phyloP scores from a whole-genome alignment of 768 basidiomycete species.

The Mycena indigotica region DNA sequence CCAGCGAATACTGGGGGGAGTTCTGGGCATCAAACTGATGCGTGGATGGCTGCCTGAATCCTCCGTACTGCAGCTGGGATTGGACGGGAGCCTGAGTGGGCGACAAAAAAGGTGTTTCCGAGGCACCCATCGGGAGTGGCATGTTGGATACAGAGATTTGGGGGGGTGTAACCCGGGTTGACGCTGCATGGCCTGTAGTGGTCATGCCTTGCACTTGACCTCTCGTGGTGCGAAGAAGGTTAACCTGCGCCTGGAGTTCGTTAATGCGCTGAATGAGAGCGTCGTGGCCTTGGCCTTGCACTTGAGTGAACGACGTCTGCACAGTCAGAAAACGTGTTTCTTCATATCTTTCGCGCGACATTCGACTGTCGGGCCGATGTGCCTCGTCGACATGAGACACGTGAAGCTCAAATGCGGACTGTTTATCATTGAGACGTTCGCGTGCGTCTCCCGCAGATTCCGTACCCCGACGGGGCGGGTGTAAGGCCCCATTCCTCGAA shows the following conservation, averaged over 20 bases:
- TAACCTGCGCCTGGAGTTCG: background rate
- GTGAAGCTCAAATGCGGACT: background rate
- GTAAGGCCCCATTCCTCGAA: background rate
- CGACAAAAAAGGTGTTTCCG: no score
- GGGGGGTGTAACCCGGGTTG: no score
- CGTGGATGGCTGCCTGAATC: no score
- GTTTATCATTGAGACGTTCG: slow-evolving; percentile 1
- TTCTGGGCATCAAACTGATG: no score
- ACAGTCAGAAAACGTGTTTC: background rate
- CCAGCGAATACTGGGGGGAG: no score
- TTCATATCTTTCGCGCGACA: slow-evolving; percentile 1
- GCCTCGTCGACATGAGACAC: background rate
- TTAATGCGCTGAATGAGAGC: background rate
- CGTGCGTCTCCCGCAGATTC: slow-evolving; percentile 1
- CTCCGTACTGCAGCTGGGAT: no score
- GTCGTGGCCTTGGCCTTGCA: background rate
- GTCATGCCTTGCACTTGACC: background rate
- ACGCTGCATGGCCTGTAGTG: no score
- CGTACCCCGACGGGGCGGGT: background rate
- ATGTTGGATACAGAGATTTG: no score
- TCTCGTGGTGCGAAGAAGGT: background rate
- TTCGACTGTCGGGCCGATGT: background rate
- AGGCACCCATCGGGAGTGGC: no score
- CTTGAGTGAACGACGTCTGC: background rate
- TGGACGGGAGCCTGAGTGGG: no score